Base-by-base conservation (phyloP, 2,329 filamentous ascomycete genomes). In the Aspergillus pseudotamarii region DNA sequence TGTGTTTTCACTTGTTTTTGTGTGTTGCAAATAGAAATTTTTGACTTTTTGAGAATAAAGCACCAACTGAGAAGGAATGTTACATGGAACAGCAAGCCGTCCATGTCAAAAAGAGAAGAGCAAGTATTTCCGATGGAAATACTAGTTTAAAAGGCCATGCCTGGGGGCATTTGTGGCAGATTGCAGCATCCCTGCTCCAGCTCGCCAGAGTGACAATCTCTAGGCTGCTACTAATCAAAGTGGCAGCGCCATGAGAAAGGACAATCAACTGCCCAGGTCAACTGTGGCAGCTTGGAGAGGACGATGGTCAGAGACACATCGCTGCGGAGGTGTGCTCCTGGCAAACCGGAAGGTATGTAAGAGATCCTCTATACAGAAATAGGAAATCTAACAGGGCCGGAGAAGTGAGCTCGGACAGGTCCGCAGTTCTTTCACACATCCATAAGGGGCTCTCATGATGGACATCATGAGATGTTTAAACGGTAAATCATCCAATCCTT, bases 401-500 rank as follows among this genome's bases (percentile, higher is more conserved):
- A 48, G 30, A 36, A 38, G 46, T 16, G 43, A 60, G 53, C 59
- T 60, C 50, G 58, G 64, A 41, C 56, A 59, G 55, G 59, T 67
- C 61, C 64, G 61, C 54, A 58, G 45, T 46, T 58, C 54, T 54
- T 59, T 26, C 61, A 60, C 59, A 38, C 43, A 50, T 62, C 41
- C 32, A 57, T 58, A 43, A 45, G 30, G 36, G 57, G 19, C 46
- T 36, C 61, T 58, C 65, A 63, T 63, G 61, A 28, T 58, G 57
- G 58, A 36, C 32, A 57, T 61, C 66, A 64, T 57, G 59, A 57
- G 59, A 48, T 53, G 32, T 36, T 58, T 53, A 63, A 63, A 60
- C 59, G 38, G 19, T 36, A 64, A 21, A 54, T 28, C 56, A 55
- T 59, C 54, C 48, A 59, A 43, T 58, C 36, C 19, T 51, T 19